These are phyloP conservation scores for Acanthamoeba polyphaga DNA, from an alignment of 208 protist genomes.

Conservation along the genomic window DNA sequence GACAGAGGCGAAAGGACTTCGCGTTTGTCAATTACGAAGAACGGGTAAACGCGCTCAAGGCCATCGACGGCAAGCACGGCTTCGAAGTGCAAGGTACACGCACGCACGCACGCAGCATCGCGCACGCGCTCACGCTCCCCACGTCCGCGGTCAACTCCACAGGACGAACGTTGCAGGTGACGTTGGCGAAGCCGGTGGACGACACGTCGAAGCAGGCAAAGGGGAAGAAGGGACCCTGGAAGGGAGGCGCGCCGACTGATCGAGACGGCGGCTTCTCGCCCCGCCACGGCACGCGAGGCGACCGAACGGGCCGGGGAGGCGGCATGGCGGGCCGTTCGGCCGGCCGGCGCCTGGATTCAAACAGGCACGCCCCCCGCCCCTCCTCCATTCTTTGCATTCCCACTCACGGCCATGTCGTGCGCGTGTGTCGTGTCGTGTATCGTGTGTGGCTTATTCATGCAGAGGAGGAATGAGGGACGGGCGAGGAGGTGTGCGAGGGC, in stretches of 20 bases:
- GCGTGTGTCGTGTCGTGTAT: neutral
- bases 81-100: neutral
- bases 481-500: too few relatives aligned
- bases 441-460: too few relatives aligned
- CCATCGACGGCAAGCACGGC: constrained; percentile 14
- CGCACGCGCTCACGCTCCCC: neutral
- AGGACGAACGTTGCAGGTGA: constrained; percentile 46
- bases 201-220: constrained; percentile 10
- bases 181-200: constrained; percentile 62
- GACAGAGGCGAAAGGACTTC: constrained; percentile 36
- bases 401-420: too few relatives aligned
- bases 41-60: constrained; percentile 21
- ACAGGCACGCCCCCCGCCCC: neutral
- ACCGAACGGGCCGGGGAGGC: neutral
- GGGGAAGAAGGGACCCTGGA: neutral
- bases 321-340: neutral
- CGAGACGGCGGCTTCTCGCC: neutral
- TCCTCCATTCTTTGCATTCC: too few relatives aligned
- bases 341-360: neutral
- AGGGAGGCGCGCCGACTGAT: neutral
- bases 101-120: neutral
- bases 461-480: too few relatives aligned
- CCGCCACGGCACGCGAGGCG: neutral
- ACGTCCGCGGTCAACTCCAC: neutral
- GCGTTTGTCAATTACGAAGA: constrained; percentile 70